Evolutionary conservation across 2,329 filamentous ascomycete species (phyloP), one percentile per base, ranked within the genome.

Genomic region (Verticillium alfalfae): DNA sequence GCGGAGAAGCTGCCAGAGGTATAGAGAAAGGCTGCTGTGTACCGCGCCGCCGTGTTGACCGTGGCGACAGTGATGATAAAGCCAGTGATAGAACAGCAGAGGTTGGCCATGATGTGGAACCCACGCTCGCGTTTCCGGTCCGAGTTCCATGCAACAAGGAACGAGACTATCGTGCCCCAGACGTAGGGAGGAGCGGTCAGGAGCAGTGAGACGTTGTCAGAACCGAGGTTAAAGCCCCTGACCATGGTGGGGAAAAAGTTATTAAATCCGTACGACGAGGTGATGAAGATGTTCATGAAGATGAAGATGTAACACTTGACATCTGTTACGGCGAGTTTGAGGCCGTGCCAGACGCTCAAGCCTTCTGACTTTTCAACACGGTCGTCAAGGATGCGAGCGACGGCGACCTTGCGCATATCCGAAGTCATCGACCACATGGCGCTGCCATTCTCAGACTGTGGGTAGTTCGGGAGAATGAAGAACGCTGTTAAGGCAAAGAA

Each of bases 181-280:
- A 73, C 72, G 45, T 79, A 79, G 0, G 76, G 77, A 1, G 77
- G 76, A 2, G 78, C 81, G 78, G 74, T 89, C 36, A 78, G 70
- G 13, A 78, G 75, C 63, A 79, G 75, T 34, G 76, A 22, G 45
- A 52, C 45, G 18, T 18, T 52, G 45, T 10, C 22, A 22, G 36
- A 37, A 10, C 36, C 36, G 36, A 37, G 36, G 36, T 37, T 37
- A 3, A 52, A 26, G 12, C 45, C 45, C 5, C 45, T 52, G 7
- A 88, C 83, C 45, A 89, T 86, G 0, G 80, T 84, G 0, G 87
- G 87, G 72, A 89, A 89, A 73, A 88, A 88, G 68, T 88, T 88
- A 56, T 86, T 84, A 67, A 88, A 87, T 0, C 81, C 83, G 67
- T 85, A 82, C 0, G 79, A 78, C 1, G 84, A 71, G 13, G 84